Evolutionary conservation across 495 filamentous ascomycete species (phyloP).

Genomic region (Podospora australis): DNA sequence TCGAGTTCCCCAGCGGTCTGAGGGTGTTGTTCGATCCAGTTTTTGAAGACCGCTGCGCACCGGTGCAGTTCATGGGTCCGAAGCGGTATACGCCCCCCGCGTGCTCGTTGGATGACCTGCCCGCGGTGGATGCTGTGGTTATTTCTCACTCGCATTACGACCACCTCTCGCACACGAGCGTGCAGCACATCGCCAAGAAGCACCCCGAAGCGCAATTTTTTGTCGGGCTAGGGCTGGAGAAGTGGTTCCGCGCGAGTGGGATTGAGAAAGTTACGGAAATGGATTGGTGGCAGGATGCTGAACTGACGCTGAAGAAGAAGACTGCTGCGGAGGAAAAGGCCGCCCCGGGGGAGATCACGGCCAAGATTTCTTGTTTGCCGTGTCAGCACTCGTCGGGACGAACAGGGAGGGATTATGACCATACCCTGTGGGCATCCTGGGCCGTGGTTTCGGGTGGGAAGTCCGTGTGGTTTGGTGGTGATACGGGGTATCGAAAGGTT

Average conservation of each 20-base stretch:
- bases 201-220: constrained; percentile 85
- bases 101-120: constrained; percentile 73
- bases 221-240: constrained; percentile 77
- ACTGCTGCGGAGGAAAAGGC: constrained; percentile 24
- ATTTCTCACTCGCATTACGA: constrained; percentile 96
- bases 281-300: constrained; percentile 91
- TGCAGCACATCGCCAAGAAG: constrained; percentile 60
- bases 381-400: constrained; percentile 79
- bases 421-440: constrained; percentile 87
- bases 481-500: constrained; percentile 79
- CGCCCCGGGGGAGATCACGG: constrained; percentile 47
- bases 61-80: constrained; percentile 64
- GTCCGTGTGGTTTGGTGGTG: constrained; percentile 69
- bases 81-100: constrained; percentile 77
- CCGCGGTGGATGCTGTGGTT: constrained; percentile 77
- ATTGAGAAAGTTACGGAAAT: constrained; percentile 75
- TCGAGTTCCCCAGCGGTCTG: constrained; percentile 84
- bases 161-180: constrained; percentile 71
- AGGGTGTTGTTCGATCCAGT: constrained; percentile 94
- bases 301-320: constrained; percentile 52
- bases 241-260: constrained; percentile 69
- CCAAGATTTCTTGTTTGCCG: constrained; percentile 74
- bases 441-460: constrained; percentile 67
- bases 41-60: constrained; percentile 81
- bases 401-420: constrained; percentile 56